These are phyloP conservation scores for Chlorociboria aeruginascens DNA, from an alignment of 495 filamentous ascomycete species.

Conservation along the genomic window DNA sequence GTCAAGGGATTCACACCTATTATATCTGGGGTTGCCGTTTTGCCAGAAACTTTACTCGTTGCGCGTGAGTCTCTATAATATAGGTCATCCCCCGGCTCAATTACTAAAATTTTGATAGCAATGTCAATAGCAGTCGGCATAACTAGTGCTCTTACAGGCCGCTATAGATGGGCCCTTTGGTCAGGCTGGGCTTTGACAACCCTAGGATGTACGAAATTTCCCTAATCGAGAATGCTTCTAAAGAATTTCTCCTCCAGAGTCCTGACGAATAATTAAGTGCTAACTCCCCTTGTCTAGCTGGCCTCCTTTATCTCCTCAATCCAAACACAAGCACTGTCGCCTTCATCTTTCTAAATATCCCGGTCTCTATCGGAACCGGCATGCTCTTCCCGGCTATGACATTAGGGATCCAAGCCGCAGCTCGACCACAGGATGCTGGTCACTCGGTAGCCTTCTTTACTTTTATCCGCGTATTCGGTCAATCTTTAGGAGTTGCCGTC, in stretches of 20 bases:
- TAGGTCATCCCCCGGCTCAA: slow-evolving; percentile 20
- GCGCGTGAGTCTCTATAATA: slow-evolving; percentile 8
- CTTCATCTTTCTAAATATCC: slow-evolving; percentile 42
- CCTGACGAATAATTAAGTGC: no score
- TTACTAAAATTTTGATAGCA: slow-evolving; percentile 22
- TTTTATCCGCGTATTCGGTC: slow-evolving; percentile 47
- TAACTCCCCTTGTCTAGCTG: slow-evolving; percentile 11
- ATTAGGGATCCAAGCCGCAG: slow-evolving; percentile 34
- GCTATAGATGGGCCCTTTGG: slow-evolving; percentile 41
- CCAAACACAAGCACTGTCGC: slow-evolving; percentile 28
- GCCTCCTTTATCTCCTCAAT: slow-evolving; percentile 39
- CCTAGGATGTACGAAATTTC: slow-evolving; percentile 18
- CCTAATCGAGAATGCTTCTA: no score
- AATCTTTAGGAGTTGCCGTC: slow-evolving; percentile 36
- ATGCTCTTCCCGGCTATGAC: slow-evolving; percentile 40
- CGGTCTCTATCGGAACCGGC: slow-evolving; percentile 42
- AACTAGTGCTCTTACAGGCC: slow-evolving; percentile 32
- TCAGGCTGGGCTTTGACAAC: slow-evolving; percentile 40
- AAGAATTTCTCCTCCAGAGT: no score
- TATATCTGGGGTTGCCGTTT: slow-evolving; percentile 45
- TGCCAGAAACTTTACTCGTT: slow-evolving; percentile 40
- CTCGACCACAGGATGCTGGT: slow-evolving; percentile 33
- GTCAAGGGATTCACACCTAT: slow-evolving; percentile 46
- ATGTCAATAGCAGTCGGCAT: slow-evolving; percentile 36
- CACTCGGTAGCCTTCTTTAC: slow-evolving; percentile 46